Conservation (phyloP, 169 alveolate genomes). For the Cryptosporidium ryanae region DNA sequence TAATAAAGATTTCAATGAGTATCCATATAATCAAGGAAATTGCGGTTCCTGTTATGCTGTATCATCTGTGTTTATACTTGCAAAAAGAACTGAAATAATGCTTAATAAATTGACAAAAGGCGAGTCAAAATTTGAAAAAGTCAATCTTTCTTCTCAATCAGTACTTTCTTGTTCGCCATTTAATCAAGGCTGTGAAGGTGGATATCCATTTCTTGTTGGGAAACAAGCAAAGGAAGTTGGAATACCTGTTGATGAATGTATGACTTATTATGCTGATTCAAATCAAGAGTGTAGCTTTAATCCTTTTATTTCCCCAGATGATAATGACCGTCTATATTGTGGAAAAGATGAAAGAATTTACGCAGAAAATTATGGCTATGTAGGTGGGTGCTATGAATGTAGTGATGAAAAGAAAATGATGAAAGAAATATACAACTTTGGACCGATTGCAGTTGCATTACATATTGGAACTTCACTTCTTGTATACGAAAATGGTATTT, state of each 20-base stretch:
- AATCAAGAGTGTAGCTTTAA: constrained; percentile 71
- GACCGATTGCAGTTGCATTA: constrained; percentile 81
- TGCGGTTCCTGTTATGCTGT: constrained; percentile 97
- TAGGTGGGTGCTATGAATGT: constrained; percentile 89
- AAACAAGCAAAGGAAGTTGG: constrained; percentile 88
- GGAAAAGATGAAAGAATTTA: constrained; percentile 76
- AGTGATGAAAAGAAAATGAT: constrained; percentile 83
- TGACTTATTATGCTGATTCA: constrained; percentile 68
- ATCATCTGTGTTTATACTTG: constrained; percentile 86
- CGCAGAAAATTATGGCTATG: constrained; percentile 83
- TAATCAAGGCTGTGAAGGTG: constrained; percentile 92
- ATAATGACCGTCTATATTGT: constrained; percentile 9
- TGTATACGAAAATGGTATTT: constrained; percentile 76
- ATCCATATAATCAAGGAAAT: constrained; percentile 82
- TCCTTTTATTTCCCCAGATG: constrained; percentile 12
- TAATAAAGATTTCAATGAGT: constrained; percentile 29
- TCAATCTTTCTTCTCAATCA: constrained; percentile 79
- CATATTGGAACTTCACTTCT: constrained; percentile 79
- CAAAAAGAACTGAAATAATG: constrained; percentile 87
- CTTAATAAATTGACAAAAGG: constrained; percentile 80
- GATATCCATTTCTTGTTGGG: constrained; percentile 90
- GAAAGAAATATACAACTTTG: constrained; percentile 83
- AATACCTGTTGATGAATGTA: constrained; percentile 77
- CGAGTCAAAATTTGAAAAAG: constrained; percentile 66
- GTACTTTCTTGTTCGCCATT: constrained; percentile 84